Conservation (phyloP, 805 yeast species). For the Lachancea meyersii region DNA sequence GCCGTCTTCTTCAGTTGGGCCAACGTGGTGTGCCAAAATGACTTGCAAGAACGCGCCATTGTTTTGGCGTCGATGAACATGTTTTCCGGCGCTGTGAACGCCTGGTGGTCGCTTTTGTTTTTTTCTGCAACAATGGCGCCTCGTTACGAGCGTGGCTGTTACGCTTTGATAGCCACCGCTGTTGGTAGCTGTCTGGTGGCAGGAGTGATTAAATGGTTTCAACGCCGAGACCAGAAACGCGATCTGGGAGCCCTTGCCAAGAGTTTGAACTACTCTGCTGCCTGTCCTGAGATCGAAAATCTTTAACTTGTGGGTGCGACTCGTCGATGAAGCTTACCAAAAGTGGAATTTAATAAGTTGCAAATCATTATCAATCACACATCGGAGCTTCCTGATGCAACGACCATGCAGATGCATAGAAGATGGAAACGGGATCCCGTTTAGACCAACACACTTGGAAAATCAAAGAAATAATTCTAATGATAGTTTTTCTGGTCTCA, state of each 20-base stretch:
- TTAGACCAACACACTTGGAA: no score
- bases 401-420: no score
- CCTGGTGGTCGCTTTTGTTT: slow-evolving; percentile 51
- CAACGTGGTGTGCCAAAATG: slow-evolving; percentile 45
- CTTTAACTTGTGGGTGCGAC: not conserved
- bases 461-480: no score
- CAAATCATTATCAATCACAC: no score
- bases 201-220: slow-evolving; percentile 35
- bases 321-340: not conserved
- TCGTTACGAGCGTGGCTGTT: slow-evolving; percentile 42
- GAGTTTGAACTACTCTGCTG: slow-evolving; percentile 1
- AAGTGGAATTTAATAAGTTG: no score
- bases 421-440: no score
- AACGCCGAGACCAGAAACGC: slow-evolving; percentile 30
- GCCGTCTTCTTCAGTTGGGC: slow-evolving; percentile 55
- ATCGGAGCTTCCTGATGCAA: no score
- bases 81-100: slow-evolving; percentile 50
- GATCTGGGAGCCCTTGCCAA: not conserved
- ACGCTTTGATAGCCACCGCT: slow-evolving; percentile 48
- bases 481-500: no score
- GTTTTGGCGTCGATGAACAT: slow-evolving; percentile 55
- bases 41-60: slow-evolving; percentile 51
- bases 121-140: slow-evolving; percentile 46
- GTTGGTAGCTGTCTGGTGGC: slow-evolving; percentile 35
- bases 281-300: not conserved